These are phyloP conservation scores for Fusarium redolens DNA, from an alignment of 2,329 filamentous ascomycete genomes.

Conservation along the genomic window DNA sequence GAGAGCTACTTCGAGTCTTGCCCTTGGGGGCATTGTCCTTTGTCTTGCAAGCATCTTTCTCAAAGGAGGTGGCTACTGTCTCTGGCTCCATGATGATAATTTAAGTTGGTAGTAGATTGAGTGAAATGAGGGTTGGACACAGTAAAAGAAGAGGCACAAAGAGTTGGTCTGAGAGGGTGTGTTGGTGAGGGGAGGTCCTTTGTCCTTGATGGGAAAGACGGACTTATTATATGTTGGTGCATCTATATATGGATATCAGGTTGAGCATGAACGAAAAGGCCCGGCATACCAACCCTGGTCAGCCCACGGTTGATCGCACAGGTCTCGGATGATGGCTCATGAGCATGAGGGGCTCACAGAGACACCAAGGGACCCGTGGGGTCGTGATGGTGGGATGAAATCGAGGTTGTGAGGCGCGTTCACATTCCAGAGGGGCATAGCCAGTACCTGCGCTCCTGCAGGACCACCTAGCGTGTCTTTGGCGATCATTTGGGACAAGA, in stretches of 20 bases:
- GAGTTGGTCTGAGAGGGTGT: conserved; percentile 26
- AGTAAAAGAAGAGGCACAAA: conserved; percentile 26
- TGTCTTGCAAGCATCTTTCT: conserved; percentile 42
- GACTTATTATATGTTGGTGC: conserved; percentile 38
- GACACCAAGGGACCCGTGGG: conserved; percentile 20
- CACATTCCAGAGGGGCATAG: conserved; percentile 45
- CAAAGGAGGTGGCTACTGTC: conserved; percentile 42
- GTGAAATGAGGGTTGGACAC: neutral
- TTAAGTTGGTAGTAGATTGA: neutral
- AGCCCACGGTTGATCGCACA: conserved; percentile 29
- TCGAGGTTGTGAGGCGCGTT: conserved; percentile 38
- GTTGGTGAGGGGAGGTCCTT: conserved; percentile 17
- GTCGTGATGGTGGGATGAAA: conserved; percentile 43
- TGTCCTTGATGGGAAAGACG: conserved; percentile 29
- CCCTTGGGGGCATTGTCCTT: conserved; percentile 39
- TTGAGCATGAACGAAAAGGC: conserved; percentile 21
- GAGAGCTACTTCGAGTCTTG: conserved; percentile 42
- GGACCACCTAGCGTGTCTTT: conserved; percentile 31
- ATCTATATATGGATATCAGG: conserved; percentile 25
- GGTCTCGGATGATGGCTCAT: conserved; percentile 24
- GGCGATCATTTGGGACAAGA: conserved; percentile 38
- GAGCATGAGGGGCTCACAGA: conserved; percentile 30
- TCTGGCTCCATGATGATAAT: conserved; percentile 39
- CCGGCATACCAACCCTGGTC: conserved; percentile 32
- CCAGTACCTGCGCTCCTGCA: conserved; percentile 38